Conservation (phyloP, 495 filamentous ascomycete species). For the Penicillium malachiteum region DNA sequence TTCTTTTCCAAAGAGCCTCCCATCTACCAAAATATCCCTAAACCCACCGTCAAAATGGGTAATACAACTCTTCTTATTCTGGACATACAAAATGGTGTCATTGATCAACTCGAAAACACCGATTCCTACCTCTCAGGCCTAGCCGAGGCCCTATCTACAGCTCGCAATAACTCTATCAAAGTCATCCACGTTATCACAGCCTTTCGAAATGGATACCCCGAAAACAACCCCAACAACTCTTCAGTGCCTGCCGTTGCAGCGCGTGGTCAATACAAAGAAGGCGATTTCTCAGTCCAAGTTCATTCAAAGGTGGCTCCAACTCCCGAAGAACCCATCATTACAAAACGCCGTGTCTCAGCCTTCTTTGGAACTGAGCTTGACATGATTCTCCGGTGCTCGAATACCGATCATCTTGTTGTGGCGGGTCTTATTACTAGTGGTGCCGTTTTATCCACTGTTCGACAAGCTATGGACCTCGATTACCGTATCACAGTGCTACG, state of each 20-base stretch:
- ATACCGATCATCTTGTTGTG: conserved; percentile 29
- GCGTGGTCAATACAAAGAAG: conserved; percentile 21
- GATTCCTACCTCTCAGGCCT: conserved; percentile 27
- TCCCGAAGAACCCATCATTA: conserved; percentile 28
- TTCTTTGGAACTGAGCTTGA: conserved; percentile 38
- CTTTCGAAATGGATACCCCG: conserved; percentile 36
- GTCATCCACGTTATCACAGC: conserved; percentile 34
- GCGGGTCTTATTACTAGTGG: conserved; percentile 38
- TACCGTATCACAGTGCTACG: conserved; percentile 34
- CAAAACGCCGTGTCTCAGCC: conserved; percentile 37
- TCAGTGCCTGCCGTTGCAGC: conserved; percentile 18
- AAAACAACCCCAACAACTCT: conserved; percentile 24
- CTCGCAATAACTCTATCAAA: conserved; percentile 24
- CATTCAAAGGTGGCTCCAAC: conserved; percentile 23
- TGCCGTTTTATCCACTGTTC: conserved; percentile 42
- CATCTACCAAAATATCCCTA: background rate
- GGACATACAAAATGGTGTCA: conserved; percentile 34
- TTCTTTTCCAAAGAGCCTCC: background rate
- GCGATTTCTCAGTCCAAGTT: conserved; percentile 17
- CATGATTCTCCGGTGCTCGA: conserved; percentile 31
- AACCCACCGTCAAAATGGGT: conserved; percentile 17
- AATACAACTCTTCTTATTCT: conserved; percentile 36
- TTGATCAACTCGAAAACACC: conserved; percentile 18
- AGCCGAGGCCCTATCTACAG: conserved; percentile 17
- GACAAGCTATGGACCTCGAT: conserved; percentile 37